Conservation (phyloP, 768 basidiomycete genomes). For the Rhodotorula diobovata region DNA sequence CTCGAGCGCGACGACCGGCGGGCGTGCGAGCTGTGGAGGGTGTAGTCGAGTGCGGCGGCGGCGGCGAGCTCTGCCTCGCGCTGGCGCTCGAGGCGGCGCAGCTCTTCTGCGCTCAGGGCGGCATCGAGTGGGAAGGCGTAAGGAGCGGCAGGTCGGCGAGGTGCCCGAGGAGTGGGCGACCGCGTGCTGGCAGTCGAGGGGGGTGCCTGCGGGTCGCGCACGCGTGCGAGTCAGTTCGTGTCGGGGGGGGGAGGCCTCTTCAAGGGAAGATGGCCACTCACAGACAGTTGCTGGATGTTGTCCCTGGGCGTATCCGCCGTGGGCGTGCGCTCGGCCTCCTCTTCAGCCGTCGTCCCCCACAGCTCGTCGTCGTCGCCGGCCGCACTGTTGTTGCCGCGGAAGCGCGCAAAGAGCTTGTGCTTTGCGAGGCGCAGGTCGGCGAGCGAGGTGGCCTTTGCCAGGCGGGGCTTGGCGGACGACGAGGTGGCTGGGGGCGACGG, state of each 20-base stretch:
- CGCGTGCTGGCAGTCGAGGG: neutral
- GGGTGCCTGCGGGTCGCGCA: neutral
- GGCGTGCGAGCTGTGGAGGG: constrained; percentile 44
- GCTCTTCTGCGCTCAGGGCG: constrained; percentile 46
- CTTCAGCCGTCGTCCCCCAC: constrained; percentile 50
- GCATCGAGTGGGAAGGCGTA: constrained; percentile 2
- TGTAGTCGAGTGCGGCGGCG: constrained; percentile 38
- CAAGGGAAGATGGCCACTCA: too few relatives aligned
- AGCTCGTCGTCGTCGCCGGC: neutral
- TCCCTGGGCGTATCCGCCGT: too few relatives aligned
- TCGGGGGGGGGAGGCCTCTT: too few relatives aligned
- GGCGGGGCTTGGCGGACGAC: neutral
- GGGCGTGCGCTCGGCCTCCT: constrained; percentile 53
- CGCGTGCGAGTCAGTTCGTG: too few relatives aligned
- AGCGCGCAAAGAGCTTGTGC: constrained; percentile 4
- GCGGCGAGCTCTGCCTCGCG: constrained; percentile 53
- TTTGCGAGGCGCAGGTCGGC: constrained; percentile 24
- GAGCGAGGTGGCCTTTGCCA: constrained; percentile 15
- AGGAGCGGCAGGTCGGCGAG: constrained; percentile 45
- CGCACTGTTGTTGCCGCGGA: neutral
- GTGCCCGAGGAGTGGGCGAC: neutral
- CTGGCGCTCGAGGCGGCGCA: constrained; percentile 56
- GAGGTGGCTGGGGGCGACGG: neutral
- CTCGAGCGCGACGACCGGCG: constrained; percentile 17
- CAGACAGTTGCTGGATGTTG: neutral